These are phyloP conservation scores for Erythrophleum ivorense DNA, from an alignment of 331 rosid genomes.

Conservation along the genomic window DNA sequence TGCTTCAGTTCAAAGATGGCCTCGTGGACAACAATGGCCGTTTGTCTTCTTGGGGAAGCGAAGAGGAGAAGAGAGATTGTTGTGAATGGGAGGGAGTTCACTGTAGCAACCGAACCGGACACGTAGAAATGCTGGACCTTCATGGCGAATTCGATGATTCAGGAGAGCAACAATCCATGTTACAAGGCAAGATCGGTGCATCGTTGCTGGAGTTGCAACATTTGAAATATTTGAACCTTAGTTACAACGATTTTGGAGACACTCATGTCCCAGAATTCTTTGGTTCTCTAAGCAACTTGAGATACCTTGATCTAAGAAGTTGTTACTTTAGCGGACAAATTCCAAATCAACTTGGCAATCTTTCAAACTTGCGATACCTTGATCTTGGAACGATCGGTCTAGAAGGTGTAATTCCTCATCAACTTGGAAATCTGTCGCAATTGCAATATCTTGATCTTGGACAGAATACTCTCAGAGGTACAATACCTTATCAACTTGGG, in stretches of 20 bases:
- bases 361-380: conserved; percentile 19
- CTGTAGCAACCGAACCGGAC: conserved; percentile 32
- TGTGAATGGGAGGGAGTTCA: conserved; percentile 23
- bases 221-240: neutral
- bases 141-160: neutral
- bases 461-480: conserved; percentile 1
- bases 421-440: conserved; percentile 44
- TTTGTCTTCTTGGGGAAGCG: conserved; percentile 26
- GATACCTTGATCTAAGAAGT: conserved; percentile 44
- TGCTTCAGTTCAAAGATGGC: conserved; percentile 30
- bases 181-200: neutral
- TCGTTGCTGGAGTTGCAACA: conserved; percentile 12
- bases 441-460: conserved; percentile 47
- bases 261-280: neutral
- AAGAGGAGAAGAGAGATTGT: neutral
- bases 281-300: conserved; percentile 28
- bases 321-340: neutral
- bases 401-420: conserved; percentile 27
- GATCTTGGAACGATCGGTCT: neutral
- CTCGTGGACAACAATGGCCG: neutral
- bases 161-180: neutral
- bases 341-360: conserved; percentile 16
- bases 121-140: conserved; percentile 6
- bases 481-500: conserved; percentile 39
- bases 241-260: neutral